Conservation (phyloP, 768 basidiomycete genomes). For the Pisolithus sp. region DNA sequence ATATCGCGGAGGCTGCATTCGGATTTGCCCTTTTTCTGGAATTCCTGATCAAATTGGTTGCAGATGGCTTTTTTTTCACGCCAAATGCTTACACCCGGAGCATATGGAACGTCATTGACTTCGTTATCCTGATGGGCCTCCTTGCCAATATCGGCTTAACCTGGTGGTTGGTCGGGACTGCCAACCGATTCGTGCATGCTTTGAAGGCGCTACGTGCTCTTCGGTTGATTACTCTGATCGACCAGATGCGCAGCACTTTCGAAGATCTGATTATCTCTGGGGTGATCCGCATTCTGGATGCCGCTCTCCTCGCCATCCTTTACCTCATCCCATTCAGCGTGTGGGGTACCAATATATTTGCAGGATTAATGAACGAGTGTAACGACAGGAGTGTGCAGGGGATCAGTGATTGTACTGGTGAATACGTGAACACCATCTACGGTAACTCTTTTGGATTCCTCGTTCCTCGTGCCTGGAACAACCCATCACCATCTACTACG, state of each 20-base stretch:
- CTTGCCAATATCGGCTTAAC: constrained; percentile 68
- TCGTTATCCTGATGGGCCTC: constrained; percentile 74
- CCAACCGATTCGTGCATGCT: constrained; percentile 76
- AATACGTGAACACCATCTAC: constrained; percentile 61
- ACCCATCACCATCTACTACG: constrained; percentile 73
- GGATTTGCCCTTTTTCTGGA: constrained; percentile 70
- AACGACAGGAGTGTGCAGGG: constrained; percentile 58
- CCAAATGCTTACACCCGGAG: constrained; percentile 89
- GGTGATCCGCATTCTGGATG: constrained; percentile 77
- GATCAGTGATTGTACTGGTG: constrained; percentile 62
- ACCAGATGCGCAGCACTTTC: constrained; percentile 82
- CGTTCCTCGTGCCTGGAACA: constrained; percentile 84
- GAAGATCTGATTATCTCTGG: constrained; percentile 84
- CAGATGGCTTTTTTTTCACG: constrained; percentile 87
- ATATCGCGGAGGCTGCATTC: constrained; percentile 69
- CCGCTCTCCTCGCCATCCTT: constrained; percentile 81
- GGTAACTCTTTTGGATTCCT: constrained; percentile 60
- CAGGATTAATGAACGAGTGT: constrained; percentile 77
- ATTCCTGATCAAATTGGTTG: constrained; percentile 83
- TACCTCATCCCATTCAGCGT: constrained; percentile 91
- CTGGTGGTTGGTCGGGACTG: constrained; percentile 68
- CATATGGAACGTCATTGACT: constrained; percentile 90
- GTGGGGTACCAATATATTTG: constrained; percentile 92
- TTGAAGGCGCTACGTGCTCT: constrained; percentile 86
- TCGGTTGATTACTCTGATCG: constrained; percentile 83